Percentiles rank a stretch among this genome's conserved stretches.
Conservation (phyloP, 805 yeast species). For the Kazachstania viticola region DNA sequence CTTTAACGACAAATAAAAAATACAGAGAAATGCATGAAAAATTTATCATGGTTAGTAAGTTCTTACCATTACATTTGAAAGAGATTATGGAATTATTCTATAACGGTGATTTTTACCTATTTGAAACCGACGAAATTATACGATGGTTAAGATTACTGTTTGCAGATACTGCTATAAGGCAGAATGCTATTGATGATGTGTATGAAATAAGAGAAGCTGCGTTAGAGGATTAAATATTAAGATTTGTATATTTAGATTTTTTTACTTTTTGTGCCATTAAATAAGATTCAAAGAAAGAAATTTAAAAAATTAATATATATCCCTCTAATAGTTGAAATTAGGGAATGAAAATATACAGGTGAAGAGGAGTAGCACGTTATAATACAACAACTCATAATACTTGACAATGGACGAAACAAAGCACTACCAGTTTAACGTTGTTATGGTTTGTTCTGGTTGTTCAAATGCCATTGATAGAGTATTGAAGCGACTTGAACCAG, state of each 20-base stretch:
- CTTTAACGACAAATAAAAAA: constrained; percentile 8
- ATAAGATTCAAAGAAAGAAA: no score
- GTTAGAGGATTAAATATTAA: constrained; percentile 20
- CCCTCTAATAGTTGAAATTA: no score
- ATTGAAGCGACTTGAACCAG: constrained; percentile 54
- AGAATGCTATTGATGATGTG: constrained; percentile 28
- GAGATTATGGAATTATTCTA: constrained; percentile 32
- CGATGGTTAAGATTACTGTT: constrained; percentile 29
- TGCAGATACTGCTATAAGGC: constrained; percentile 30
- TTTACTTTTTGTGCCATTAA: no score
- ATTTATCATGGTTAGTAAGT: constrained; percentile 17
- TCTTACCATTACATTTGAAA: constrained; percentile 29
- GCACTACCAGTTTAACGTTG: constrained; percentile 69
- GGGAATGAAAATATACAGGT: no score
- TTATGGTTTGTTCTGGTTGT: constrained; percentile 84
- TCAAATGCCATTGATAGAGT: constrained; percentile 78
- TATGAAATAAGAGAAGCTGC: constrained; percentile 38
- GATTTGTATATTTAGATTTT: no score
- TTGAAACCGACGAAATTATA: constrained; percentile 28
- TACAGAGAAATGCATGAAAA: constrained; percentile 21
- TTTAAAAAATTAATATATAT: no score
- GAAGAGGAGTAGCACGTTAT: no score
- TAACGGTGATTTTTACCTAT: constrained; percentile 31
- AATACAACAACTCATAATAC: no score
- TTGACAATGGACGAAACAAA: constrained; percentile 25